Conservation (phyloP, 331 rosid species). For the Arachis monticola region DNA sequence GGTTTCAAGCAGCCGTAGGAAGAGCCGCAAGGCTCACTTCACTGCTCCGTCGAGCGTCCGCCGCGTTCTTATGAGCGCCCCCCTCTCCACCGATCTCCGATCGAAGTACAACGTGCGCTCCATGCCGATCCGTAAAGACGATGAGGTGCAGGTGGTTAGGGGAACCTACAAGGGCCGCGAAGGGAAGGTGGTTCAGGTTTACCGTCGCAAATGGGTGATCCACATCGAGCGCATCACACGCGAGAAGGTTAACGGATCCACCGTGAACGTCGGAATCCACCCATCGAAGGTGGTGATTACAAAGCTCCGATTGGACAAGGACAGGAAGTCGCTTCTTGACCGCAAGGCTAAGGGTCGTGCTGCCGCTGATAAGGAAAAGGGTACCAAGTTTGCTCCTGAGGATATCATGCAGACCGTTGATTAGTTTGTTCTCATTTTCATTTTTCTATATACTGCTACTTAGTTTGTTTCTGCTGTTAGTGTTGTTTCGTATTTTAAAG, state of each 20-base stretch:
- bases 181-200: slow-evolving; percentile 91
- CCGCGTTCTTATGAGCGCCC: slow-evolving; percentile 88
- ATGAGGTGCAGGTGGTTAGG: slow-evolving; percentile 88
- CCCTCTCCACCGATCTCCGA: slow-evolving; percentile 81
- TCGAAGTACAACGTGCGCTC: slow-evolving; percentile 92
- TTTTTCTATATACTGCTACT: background rate
- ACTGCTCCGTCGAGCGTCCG: slow-evolving; percentile 95
- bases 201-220: slow-evolving; percentile 93
- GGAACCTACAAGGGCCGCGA: slow-evolving; percentile 95
- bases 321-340: slow-evolving; percentile 81
- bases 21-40: slow-evolving; percentile 96
- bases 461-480: slow-evolving; percentile 15
- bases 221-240: slow-evolving; percentile 93
- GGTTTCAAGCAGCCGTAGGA: slow-evolving; percentile 90
- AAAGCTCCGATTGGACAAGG: slow-evolving; percentile 90
- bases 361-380: slow-evolving; percentile 93
- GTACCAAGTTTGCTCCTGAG: slow-evolving; percentile 87
- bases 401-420: slow-evolving; percentile 92
- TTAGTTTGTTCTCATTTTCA: slow-evolving; percentile 12
- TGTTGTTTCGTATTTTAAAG: background rate
- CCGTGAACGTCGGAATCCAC: slow-evolving; percentile 89
- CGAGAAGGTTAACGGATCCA: slow-evolving; percentile 92
- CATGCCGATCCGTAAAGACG: slow-evolving; percentile 90
- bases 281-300: slow-evolving; percentile 82
- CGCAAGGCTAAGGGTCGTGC: slow-evolving; percentile 97